Conservation (phyloP, 495 filamentous ascomycete genomes). For the Immersiella caudata region DNA sequence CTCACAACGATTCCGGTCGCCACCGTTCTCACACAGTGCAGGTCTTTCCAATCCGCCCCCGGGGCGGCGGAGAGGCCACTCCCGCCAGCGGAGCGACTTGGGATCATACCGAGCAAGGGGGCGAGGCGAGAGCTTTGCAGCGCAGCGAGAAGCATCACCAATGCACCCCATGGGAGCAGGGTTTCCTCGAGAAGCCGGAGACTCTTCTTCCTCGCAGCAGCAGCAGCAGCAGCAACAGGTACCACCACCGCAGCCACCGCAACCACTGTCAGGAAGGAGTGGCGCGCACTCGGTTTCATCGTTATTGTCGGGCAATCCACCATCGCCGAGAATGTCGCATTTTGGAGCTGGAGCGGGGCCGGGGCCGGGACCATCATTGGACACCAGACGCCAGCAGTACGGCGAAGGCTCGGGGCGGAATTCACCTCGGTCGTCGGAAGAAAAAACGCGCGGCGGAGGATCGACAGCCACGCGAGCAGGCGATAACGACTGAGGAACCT, state of each 20-base stretch:
- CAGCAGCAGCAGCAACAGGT: slow-evolving; percentile 18
- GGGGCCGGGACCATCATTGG: slow-evolving; percentile 29
- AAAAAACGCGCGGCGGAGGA: slow-evolving; percentile 38
- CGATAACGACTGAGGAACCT: slow-evolving; percentile 41
- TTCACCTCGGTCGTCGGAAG: slow-evolving; percentile 33
- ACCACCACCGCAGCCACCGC: slow-evolving; percentile 23
- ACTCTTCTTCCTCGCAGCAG: neutral
- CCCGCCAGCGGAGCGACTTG: slow-evolving; percentile 70
- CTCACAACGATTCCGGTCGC: slow-evolving; percentile 57
- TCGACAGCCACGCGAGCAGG: slow-evolving; percentile 41
- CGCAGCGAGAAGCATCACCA: slow-evolving; percentile 48
- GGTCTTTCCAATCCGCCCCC: slow-evolving; percentile 59
- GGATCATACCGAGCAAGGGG: slow-evolving; percentile 52
- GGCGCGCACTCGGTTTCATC: slow-evolving; percentile 53
- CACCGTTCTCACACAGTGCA: slow-evolving; percentile 59
- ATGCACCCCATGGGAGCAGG: slow-evolving; percentile 34
- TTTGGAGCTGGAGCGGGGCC: slow-evolving; percentile 15
- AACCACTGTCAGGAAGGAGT: slow-evolving; percentile 31
- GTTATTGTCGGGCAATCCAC: slow-evolving; percentile 48
- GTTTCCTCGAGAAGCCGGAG: slow-evolving; percentile 14
- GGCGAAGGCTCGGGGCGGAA: slow-evolving; percentile 29
- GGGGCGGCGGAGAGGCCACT: slow-evolving; percentile 64
- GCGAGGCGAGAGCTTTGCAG: slow-evolving; percentile 40
- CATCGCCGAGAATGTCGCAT: slow-evolving; percentile 37
- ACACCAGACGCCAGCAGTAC: slow-evolving; percentile 32